These are phyloP conservation scores for Cadophora gregata DNA, from an alignment of 2,329 filamentous ascomycete genomes.

Conservation along the genomic window DNA sequence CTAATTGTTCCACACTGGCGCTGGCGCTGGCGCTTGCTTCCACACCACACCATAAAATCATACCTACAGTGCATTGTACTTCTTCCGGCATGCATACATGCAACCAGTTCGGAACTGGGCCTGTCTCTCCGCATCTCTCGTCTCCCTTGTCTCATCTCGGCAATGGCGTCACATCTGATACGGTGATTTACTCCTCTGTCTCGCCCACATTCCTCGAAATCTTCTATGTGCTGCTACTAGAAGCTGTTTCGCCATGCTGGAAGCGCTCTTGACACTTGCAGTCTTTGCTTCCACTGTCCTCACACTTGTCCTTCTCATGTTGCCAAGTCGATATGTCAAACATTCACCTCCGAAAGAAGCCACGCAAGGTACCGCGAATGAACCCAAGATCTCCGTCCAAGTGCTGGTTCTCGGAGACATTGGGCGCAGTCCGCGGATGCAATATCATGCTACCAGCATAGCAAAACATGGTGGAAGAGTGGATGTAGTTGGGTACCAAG, in stretches of 20 bases:
- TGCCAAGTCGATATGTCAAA: conserved; percentile 48
- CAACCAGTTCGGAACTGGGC: too few relatives aligned
- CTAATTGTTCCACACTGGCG: too few relatives aligned
- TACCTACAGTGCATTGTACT: too few relatives aligned
- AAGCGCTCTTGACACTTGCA: conserved; percentile 40
- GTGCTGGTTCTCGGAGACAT: conserved; percentile 94
- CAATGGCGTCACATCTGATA: conserved; percentile 13
- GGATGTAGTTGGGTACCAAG: conserved; percentile 86
- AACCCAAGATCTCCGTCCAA: conserved; percentile 64
- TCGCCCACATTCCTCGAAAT: conserved; percentile 4
- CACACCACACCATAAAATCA: conserved; percentile 20
- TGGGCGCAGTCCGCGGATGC: conserved; percentile 95
- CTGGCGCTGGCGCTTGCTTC: too few relatives aligned
- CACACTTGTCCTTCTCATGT: conserved; percentile 42
- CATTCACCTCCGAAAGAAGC: conserved; percentile 43
- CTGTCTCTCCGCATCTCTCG: neutral
- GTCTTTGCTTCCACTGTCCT: conserved; percentile 44
- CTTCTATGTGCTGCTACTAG: neutral
- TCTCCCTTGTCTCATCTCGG: neutral
- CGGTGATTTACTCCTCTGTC: conserved; percentile 1
- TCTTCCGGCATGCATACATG: neutral
- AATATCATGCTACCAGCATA: conserved; percentile 95
- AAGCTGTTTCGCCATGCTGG: conserved; percentile 40
- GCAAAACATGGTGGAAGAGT: conserved; percentile 81
- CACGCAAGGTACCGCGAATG: conserved; percentile 36